Evolutionary conservation across 2,329 filamentous ascomycete genomes (phyloP), one percentile per base, ranked within the genome.

Genomic region (Fusarium hainanense): DNA sequence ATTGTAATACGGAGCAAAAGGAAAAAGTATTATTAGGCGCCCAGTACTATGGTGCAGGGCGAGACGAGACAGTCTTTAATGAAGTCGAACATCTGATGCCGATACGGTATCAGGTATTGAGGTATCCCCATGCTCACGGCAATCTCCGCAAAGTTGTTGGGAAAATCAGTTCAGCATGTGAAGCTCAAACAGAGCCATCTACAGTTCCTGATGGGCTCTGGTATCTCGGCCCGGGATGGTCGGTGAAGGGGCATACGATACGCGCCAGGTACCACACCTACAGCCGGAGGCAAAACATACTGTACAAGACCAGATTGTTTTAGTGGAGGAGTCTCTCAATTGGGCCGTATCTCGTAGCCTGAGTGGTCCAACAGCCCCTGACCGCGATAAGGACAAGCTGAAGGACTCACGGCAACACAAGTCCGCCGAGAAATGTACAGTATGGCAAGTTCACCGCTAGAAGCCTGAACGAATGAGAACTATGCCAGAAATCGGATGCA

Each of bases 401-500:
- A 49, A 63, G 46, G 57, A 68, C 46, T 58, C 63, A 54, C 55
- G 46, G 58, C 57, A 60, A 56, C 63, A 70, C 63, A 71, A 42
- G 63, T 48, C 54, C 50, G 49, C 54, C 56, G 32, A 63, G 34
- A 55, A 37, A 47, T 60, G 40, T 57, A 28, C 28, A 28, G 11
- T 28, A 34, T 47, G 51, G 63, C 41, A 60, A 54, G 44, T 71
- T 68, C 72, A 74, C 72, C 72, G 72, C 72, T 58, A 71, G 57
- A 73, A 62, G 20, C 34, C 44, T 55, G 37, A 32, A 23, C 72
- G 68, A 74, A 74, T 74, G 49, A 66, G 56, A 52, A 48, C 16
- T 43, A 50, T 28, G 57, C 59, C 40, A 63, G 67, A 50, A 55
- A 62, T 69, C 63, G 71, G 66, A 68, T 54, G 58, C 42, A 56